These are phyloP conservation scores for Geum urbanum DNA, from an alignment of 306 rosid genomes.

Conservation along the genomic window DNA sequence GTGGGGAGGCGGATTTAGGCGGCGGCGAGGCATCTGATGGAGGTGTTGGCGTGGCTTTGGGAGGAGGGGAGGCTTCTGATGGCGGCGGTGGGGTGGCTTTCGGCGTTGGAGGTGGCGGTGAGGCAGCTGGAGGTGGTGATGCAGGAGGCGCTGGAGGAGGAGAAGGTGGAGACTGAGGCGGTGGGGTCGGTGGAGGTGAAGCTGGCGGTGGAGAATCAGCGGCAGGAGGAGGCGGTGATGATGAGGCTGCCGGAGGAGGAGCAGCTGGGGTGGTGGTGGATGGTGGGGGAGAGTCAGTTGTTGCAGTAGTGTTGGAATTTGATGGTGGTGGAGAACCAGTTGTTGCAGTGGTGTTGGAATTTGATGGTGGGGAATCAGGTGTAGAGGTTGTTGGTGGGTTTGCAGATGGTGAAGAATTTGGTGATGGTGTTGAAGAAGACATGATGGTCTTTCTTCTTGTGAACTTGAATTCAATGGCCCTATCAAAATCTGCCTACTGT, in stretches of 20 bases:
- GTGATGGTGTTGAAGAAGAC: slow-evolving; percentile 68
- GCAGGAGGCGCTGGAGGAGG: slow-evolving; percentile 27
- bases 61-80: slow-evolving; percentile 48
- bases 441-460: slow-evolving; percentile 22
- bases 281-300: slow-evolving; percentile 36
- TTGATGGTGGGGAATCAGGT: slow-evolving; percentile 35
- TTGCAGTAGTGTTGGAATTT: slow-evolving; percentile 28
- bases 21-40: slow-evolving; percentile 49
- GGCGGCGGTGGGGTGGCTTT: slow-evolving; percentile 30
- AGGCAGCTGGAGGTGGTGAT: slow-evolving; percentile 29
- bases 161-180: slow-evolving; percentile 26
- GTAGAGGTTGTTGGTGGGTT: slow-evolving; percentile 46
- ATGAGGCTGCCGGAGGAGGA: slow-evolving; percentile 32
- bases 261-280: slow-evolving; percentile 5
- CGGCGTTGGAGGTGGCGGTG: slow-evolving; percentile 34
- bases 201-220: slow-evolving; percentile 37
- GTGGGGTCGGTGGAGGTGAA: slow-evolving; percentile 33
- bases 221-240: slow-evolving; percentile 35
- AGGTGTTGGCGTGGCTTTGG: slow-evolving; percentile 41
- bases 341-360: slow-evolving; percentile 27
- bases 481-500: slow-evolving; percentile 26
- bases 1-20: slow-evolving; percentile 34
- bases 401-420: slow-evolving; percentile 62
- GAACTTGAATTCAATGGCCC: not conserved
- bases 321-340: slow-evolving; percentile 37